Evolutionary conservation across 2,329 filamentous ascomycete species (phyloP), one percentile per base, ranked within the genome.

Genomic region (Colletotrichum musae): DNA sequence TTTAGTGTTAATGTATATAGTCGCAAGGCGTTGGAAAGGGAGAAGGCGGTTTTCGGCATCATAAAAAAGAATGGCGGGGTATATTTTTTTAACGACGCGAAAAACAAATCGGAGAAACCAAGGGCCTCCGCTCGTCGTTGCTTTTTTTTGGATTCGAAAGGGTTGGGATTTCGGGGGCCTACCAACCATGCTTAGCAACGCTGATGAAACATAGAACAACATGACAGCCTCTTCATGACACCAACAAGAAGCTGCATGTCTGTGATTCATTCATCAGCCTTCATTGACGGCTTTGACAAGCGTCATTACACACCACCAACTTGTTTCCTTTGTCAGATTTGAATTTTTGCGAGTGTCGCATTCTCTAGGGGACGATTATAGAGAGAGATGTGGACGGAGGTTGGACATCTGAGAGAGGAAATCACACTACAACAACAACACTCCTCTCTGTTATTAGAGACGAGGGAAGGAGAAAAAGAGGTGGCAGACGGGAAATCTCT

Each of bases 1-100:
- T 21, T 58, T 71, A 66, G 53, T 72, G 60, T 71, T 69, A 69
- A 61, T 72, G 60, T 71, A 48, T 69, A 61, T 58, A 65, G 70
- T 58, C 32, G 65, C 68, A 72, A 59, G 70, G 70, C 70, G 70
- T 72, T 72, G 32, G 57, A 58, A 43, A 32, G 47, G 32, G 58
- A 51, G 62, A 70, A 58, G 50, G 24, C 32, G 32, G 66, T 59
- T 48, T 54, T 45, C 43, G 57, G 57, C 32, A 64, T 58, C 58
- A 54, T 41, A 65, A 70, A 70, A 61, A 64, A 64, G 61, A 71
- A 63, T 48, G 70, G 21, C 21, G 21, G 64, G 58, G 58, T 36
- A 10, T 10, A 4, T 6, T 32, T 32, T 36, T 36, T 53, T 41
- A n/a, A 32, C 45, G 62, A 54, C 41, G 39, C 24, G 51, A 57